Base-by-base conservation (phyloP, 768 basidiomycete species). In the Lactarius indigo region DNA sequence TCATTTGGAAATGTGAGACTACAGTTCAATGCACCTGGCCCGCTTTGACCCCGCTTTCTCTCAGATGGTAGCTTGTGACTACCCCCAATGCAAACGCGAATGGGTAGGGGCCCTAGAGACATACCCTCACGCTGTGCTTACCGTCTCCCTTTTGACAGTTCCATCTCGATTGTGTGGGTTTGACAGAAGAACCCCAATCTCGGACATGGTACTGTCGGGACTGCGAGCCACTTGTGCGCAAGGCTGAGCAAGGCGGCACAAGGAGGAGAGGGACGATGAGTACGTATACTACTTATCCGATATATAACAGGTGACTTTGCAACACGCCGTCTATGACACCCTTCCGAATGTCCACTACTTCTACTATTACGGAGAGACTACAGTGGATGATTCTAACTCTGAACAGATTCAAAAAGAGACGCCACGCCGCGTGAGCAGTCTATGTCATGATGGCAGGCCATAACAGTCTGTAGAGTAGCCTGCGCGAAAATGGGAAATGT, bases 11-110 rank as follows among this genome's bases (percentile, higher is more conserved):
- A 89, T 76, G 90, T 90, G 72, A 67, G 86, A 77, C 10, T 57
- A 28, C 15, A 26, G 41, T 56, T 59, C 7, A 26, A 18, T 31
- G 30, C 23, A 23, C 10, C 18, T 17, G 18, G 5, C 20, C 13
- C 10, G 12, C 41, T 4, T 55, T 70, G 23, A 71, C 30, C 5
- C 33, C n/a, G 41, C 42, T 23, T 64, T 30, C 70, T 55, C 58
- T 30, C 66, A 91, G 89, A 94, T 96, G 94, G 88, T 96, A 68
- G 94, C 81, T 18, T 96, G 94, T 72, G 94, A 96, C 73, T 83
- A 84, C 69, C 77, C 80, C 52, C 78, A 81, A 18, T 96, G 94
- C 74, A 79, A 83, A 69, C 79, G 81, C 44, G 91, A 94, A 87
- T 96, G 94, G 94, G 94, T 90, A 72, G 75, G 90, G 12, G 8